Percentiles rank a stretch among this genome's conserved stretches.
phyloP scores from a whole-genome alignment of 306 rosid species.

The Rosa rugosa region DNA sequence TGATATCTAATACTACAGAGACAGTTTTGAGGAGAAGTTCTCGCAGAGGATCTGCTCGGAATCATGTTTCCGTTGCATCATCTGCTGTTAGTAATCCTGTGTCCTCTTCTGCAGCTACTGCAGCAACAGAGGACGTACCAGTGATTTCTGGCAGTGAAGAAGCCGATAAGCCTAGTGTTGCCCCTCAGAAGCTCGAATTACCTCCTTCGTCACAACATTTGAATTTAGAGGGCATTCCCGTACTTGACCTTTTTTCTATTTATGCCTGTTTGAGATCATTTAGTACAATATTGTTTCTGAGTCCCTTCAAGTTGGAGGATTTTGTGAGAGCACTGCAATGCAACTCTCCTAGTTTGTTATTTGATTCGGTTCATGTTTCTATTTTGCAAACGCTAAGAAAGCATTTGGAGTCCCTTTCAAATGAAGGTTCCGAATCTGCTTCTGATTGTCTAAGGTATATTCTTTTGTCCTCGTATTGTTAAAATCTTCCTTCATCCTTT shows the following conservation, averaged over 20 bases:
- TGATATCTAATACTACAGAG: constrained; percentile 40
- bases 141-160: constrained; percentile 36
- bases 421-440: constrained; percentile 86
- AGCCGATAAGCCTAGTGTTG: constrained; percentile 40
- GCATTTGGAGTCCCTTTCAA: constrained; percentile 86
- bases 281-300: constrained; percentile 80
- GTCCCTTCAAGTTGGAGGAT: constrained; percentile 94
- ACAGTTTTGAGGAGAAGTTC: constrained; percentile 89
- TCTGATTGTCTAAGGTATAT: constrained; percentile 75
- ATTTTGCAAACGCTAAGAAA: constrained; percentile 74
- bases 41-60: constrained; percentile 72
- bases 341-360: constrained; percentile 59
- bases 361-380: constrained; percentile 81
- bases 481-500: constrained; percentile 28
- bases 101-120: constrained; percentile 54
- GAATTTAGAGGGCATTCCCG: constrained; percentile 65
- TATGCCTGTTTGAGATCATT: constrained; percentile 85
- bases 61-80: constrained; percentile 23
- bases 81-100: constrained; percentile 41
- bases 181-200: constrained; percentile 55
- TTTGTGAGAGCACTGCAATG: constrained; percentile 66
- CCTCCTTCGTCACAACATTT: constrained; percentile 83
- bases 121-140: constrained; percentile 58
- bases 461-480: constrained; percentile 12
- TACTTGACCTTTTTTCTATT: constrained; percentile 83